Percentiles rank a stretch among this genome's conserved stretches.
These are phyloP conservation scores for Boletus sensibilis DNA, from an alignment of 768 basidiomycete genomes.

Conservation along the genomic window DNA sequence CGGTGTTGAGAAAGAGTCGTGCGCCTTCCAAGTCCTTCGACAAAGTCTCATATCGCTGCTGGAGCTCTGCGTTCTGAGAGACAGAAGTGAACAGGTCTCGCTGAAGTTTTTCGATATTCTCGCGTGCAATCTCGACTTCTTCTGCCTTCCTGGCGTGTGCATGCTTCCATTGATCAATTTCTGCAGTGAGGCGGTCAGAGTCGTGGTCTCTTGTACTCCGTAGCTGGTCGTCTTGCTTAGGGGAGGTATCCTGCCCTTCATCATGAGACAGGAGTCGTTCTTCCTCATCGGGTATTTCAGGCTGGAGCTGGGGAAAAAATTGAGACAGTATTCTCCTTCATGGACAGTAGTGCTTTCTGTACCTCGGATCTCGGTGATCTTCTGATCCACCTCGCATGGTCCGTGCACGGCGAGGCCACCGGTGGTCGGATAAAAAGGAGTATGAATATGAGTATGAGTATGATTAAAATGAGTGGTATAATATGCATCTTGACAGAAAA, in stretches of 20 bases:
- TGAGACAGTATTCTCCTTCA: neutral
- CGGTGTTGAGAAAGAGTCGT: neutral
- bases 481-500: neutral
- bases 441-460: neutral
- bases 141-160: neutral
- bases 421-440: neutral
- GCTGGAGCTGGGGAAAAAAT: neutral
- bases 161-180: neutral
- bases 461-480: neutral
- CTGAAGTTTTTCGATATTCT: neutral
- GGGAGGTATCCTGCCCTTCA: neutral
- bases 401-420: neutral
- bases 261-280: neutral
- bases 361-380: neutral
- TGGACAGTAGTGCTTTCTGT: neutral
- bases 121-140: neutral
- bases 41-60: neutral
- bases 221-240: neutral
- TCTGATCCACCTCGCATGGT: neutral
- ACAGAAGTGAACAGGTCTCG: neutral
- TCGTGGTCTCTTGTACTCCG: neutral
- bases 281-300: neutral
- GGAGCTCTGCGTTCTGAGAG: neutral
- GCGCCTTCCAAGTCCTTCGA: neutral
- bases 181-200: neutral